These are phyloP conservation scores for slime mould (Dictyostelium discoideum) DNA, from an alignment of 78 protist genomes.

Conservation along the genomic window DNA sequence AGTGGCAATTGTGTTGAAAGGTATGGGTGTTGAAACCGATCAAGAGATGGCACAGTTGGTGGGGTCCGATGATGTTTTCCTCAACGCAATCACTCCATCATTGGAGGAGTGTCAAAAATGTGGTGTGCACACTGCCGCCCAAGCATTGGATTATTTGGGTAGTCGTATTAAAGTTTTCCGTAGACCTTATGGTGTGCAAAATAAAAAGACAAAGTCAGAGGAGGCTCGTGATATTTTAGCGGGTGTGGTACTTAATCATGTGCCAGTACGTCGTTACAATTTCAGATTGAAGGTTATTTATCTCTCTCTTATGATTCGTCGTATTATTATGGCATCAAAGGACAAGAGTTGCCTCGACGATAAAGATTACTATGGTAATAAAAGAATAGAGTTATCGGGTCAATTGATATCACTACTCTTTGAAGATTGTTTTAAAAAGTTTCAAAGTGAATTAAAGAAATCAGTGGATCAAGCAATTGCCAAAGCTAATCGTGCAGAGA, in stretches of 20 bases:
- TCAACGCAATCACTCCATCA: slow-evolving; percentile 95
- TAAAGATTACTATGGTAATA: slow-evolving; percentile 99
- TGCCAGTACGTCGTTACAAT: slow-evolving; percentile 91
- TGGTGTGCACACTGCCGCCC: slow-evolving; percentile 84
- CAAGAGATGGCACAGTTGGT: slow-evolving; percentile 95
- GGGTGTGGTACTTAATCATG: slow-evolving; percentile 97
- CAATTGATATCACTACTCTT: slow-evolving; percentile 94
- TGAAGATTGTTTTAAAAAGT: slow-evolving; percentile 87
- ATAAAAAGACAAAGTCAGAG: slow-evolving; percentile 41
- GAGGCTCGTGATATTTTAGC: slow-evolving; percentile 91
- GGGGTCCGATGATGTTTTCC: slow-evolving; percentile 88
- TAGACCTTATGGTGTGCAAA: slow-evolving; percentile 55
- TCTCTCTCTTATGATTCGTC: slow-evolving; percentile 97
- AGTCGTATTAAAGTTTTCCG: slow-evolving; percentile 69
- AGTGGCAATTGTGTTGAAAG: slow-evolving; percentile 96
- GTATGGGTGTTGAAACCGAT: slow-evolving; percentile 97
- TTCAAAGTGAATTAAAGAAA: slow-evolving; percentile 66
- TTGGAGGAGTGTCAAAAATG: slow-evolving; percentile 92
- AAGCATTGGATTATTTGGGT: slow-evolving; percentile 98
- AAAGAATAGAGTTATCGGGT: slow-evolving; percentile 99
- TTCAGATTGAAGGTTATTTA: slow-evolving; percentile 97
- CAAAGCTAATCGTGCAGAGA: slow-evolving; percentile 39
- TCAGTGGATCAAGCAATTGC: slow-evolving; percentile 70
- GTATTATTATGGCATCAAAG: slow-evolving; percentile 91
- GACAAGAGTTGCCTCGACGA: slow-evolving; percentile 96